A percentile compares a stretch with the other conserved stretches of the same genome.
Evolutionary conservation across 2,329 filamentous ascomycete genomes (phyloP).

Genomic region (Colletotrichum euphorbiae): DNA sequence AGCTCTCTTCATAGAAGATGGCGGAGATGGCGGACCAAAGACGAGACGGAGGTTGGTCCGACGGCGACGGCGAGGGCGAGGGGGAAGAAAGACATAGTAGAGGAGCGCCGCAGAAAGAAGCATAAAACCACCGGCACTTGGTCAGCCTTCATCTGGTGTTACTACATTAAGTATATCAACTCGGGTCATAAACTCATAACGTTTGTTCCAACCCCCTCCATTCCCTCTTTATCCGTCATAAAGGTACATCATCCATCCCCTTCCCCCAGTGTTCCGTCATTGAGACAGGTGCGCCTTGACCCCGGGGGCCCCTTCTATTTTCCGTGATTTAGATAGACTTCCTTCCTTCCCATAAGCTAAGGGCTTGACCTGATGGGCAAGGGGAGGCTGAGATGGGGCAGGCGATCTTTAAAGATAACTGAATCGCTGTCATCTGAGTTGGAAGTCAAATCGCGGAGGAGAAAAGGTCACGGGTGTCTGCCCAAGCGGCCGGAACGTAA

Average conservation of each 20-base stretch:
- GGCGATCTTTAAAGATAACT: constrained; percentile 3
- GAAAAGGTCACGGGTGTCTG: constrained; percentile 19
- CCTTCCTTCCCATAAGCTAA: neutral
- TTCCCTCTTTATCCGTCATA: too few relatives aligned
- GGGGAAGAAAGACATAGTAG: neutral
- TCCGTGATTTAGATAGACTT: constrained; percentile 38
- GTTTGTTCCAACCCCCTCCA: too few relatives aligned
- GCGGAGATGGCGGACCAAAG: neutral
- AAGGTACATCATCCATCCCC: neutral
- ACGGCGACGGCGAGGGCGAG: neutral
- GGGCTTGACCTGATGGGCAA: neutral
- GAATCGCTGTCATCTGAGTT: constrained; percentile 9
- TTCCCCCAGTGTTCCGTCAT: constrained; percentile 3
- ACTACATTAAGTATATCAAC: too few relatives aligned
- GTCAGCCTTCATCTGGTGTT: constrained; percentile 8
- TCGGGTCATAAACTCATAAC: neutral
- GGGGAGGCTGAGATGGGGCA: constrained; percentile 12
- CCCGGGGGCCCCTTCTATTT: constrained; percentile 18
- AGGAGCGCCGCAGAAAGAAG: neutral
- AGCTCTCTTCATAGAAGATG: neutral
- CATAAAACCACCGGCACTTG: constrained; percentile 7
- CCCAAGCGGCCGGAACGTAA: constrained; percentile 29
- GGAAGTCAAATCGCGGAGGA: constrained; percentile 3
- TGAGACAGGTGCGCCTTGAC: constrained; percentile 13
- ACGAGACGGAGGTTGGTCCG: constrained; percentile 4